These are phyloP conservation scores for Coemansia sp. DNA, from an alignment of 192 early-diverging fungal species.

Conservation along the genomic window DNA sequence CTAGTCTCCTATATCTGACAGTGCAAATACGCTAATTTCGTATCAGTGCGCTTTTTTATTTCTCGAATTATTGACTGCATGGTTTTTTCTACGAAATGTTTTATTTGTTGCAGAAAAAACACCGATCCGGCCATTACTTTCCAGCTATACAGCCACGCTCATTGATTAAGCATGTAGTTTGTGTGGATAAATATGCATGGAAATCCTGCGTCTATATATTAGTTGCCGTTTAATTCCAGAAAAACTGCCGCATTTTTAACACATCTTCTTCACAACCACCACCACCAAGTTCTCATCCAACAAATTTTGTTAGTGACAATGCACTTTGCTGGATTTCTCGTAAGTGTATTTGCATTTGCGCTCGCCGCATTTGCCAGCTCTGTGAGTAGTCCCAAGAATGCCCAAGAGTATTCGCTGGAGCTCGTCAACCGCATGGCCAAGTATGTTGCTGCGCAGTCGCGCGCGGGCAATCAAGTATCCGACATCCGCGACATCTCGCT, in stretches of 20 bases:
- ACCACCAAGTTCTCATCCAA: not conserved
- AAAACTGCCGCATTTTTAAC: not conserved
- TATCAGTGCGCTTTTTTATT: not conserved
- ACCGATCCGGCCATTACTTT: not conserved
- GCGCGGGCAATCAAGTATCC: not conserved
- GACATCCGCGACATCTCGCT: constrained; percentile 19
- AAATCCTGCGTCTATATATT: not conserved
- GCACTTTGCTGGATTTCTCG: not conserved
- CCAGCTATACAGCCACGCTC: not conserved
- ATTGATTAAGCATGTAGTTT: not conserved
- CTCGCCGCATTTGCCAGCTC: not conserved
- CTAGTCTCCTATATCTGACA: not conserved
- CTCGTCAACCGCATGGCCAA: constrained; percentile 18
- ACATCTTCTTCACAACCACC: not conserved
- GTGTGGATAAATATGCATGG: not conserved
- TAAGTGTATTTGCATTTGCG: not conserved
- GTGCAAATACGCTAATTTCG: not conserved
- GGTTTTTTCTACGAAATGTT: not conserved
- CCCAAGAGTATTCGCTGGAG: constrained; percentile 12
- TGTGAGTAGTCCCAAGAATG: constrained; percentile 8
- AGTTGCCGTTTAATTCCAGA: not conserved
- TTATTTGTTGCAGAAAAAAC: not conserved
- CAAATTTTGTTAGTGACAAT: not conserved
- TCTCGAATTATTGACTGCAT: not conserved
- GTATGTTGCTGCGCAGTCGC: constrained; percentile 6